Conservation (phyloP, 2,329 filamentous ascomycete genomes). For the Tolypocladium ophioglossoides region DNA sequence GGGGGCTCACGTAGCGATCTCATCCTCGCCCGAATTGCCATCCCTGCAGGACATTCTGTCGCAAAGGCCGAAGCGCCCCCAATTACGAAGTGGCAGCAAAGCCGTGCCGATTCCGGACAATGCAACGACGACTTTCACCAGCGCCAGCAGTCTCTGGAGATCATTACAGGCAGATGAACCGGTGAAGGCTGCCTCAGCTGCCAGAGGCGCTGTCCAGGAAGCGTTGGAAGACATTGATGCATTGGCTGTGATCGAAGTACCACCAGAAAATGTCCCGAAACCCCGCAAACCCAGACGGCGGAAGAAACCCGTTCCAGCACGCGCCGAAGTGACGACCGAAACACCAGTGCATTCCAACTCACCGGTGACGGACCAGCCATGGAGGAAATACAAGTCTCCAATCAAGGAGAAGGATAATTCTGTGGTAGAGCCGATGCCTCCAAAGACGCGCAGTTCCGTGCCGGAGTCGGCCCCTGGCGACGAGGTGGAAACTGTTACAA, state of each 20-base stretch:
- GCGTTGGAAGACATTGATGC: constrained; percentile 5
- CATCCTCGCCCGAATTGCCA: constrained; percentile 47
- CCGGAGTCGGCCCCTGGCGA: not conserved
- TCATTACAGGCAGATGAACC: constrained; percentile 14
- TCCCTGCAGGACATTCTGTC: constrained; percentile 37
- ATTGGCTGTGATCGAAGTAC: constrained; percentile 12
- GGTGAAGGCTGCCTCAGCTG: not conserved
- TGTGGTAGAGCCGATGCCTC: not conserved
- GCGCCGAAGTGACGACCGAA: not conserved
- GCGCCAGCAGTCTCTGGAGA: constrained; percentile 26
- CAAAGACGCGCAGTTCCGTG: not conserved
- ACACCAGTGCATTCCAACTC: not conserved
- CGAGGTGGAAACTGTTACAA: constrained; percentile 2
- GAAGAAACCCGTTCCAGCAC: constrained; percentile 7
- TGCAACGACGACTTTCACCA: constrained; percentile 28
- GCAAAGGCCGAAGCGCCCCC: constrained; percentile 19
- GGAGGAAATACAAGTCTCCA: constrained; percentile 23
- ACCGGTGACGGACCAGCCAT: constrained; percentile 19
- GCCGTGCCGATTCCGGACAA: constrained; percentile 25
- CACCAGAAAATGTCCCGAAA: constrained; percentile 7
- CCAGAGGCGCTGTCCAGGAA: not conserved
- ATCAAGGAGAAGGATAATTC: not conserved
- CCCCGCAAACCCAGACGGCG: constrained; percentile 8
- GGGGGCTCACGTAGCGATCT: constrained; percentile 19
- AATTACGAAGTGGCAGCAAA: constrained; percentile 25